Evolutionary conservation across 2,329 filamentous ascomycete genomes (phyloP), one percentile per base, ranked within the genome.

Genomic region (Phoma herbarum): DNA sequence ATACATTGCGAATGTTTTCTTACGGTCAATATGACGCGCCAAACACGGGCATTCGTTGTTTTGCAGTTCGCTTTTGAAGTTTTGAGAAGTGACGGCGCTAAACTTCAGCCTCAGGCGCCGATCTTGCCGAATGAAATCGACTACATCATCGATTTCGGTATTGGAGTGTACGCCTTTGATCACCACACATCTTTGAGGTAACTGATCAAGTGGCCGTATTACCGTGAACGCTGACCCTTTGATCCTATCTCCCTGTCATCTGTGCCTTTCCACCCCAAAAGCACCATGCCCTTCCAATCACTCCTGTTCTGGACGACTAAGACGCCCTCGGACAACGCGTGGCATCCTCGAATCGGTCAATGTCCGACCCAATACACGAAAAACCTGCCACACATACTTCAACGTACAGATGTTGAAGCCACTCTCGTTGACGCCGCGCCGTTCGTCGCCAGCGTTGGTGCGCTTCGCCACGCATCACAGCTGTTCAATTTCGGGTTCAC

Each of bases 401-500:
- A 49, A 18, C 52, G 52, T 22, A 49, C 52, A 35, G 52, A 55
- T 23, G 11, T 44, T 12, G 45, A 49, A 29, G 45, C 52, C 22
- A 55, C 52, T 11, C 12, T 55, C 1, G 45, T 55, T 23, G 52
- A 55, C n/a, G 37, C 28, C 1, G 52, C 52, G 10, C 52, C 52
- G 8, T 55, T 49, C 37, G 37, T 55, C 28, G 45, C 52, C 18
- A 29, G 52, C 22, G 23, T 49, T 16, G 37, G 45, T n/a, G 52
- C 45, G 7, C 16, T 55, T n/a, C 52, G 52, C 7, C 52, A 55
- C n/a, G 52, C 37, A 28, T 49, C 52, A 2, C 52, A 55, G 23
- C 37, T 47, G 5, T 55, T 55, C 29, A 29, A 44, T 14, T 55
- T 55, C 22, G 52, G 52, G 16, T 55, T 55, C 39, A 55, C 52